Conservation (phyloP, 495 filamentous ascomycete species). For the Chaetomium tenue region DNA sequence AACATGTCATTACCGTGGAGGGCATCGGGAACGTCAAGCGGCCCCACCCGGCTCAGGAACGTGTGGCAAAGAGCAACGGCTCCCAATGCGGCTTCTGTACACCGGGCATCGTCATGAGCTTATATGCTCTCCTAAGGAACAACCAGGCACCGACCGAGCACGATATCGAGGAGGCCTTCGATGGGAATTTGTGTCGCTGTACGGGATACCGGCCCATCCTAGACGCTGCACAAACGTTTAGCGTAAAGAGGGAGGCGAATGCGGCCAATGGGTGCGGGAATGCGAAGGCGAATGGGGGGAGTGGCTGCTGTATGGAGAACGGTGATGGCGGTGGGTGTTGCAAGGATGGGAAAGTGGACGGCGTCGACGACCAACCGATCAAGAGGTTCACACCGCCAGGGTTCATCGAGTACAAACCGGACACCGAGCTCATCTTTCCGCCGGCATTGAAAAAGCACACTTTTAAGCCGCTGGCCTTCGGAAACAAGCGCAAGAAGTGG, state of each 20-base stretch:
- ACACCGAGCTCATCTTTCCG: constrained; percentile 94
- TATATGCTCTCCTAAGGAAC: constrained; percentile 81
- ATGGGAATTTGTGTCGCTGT: constrained; percentile 94
- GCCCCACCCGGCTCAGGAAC: constrained; percentile 89
- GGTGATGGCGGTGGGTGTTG: constrained; percentile 64
- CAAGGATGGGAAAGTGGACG: constrained; percentile 51
- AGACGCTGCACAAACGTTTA: constrained; percentile 82
- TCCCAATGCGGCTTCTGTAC: constrained; percentile 85
- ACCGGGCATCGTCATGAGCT: constrained; percentile 94
- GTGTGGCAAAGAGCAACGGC: constrained; percentile 73
- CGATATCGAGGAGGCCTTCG: constrained; percentile 85
- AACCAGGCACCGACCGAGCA: constrained; percentile 64
- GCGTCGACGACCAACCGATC: constrained; percentile 49
- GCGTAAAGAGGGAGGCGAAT: constrained; percentile 23
- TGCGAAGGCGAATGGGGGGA: constrained; percentile 58
- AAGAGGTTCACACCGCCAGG: constrained; percentile 76
- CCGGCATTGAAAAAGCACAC: constrained; percentile 77
- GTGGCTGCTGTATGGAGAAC: constrained; percentile 65
- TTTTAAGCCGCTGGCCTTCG: constrained; percentile 78
- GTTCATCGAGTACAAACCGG: constrained; percentile 89
- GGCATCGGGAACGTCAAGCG: constrained; percentile 88
- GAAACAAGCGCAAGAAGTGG: constrained; percentile 94
- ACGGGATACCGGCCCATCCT: constrained; percentile 94
- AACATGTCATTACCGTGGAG: constrained; percentile 97
- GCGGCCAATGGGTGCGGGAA: constrained; percentile 53